Percentiles rank a stretch among this genome's conserved stretches.
These are phyloP conservation scores for Parathielavia hyrcaniae DNA, from an alignment of 495 filamentous ascomycete genomes.

Conservation along the genomic window DNA sequence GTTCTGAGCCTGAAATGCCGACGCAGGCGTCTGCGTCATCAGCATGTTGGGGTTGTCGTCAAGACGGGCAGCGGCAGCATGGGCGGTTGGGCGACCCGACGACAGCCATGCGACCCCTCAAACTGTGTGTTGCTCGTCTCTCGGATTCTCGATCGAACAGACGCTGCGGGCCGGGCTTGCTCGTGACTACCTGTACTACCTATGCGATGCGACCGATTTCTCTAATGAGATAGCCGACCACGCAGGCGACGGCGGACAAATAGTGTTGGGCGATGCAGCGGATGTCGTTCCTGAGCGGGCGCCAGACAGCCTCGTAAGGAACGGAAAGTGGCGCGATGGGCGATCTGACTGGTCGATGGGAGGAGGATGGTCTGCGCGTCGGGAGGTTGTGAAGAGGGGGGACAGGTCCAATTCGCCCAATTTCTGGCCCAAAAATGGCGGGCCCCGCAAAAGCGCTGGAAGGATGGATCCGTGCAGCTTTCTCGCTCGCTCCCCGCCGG, in stretches of 20 bases:
- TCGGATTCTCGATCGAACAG: neutral
- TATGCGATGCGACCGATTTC: neutral
- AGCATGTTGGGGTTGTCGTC: slow-evolving; percentile 41
- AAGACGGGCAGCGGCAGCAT: slow-evolving; percentile 15
- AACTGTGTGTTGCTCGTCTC: neutral
- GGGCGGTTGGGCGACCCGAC: slow-evolving; percentile 2
- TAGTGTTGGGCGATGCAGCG: slow-evolving; percentile 3
- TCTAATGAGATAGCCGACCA: neutral
- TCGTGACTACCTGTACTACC: too few species aligned
- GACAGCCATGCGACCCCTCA: neutral
- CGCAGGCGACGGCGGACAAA: slow-evolving; percentile 4
- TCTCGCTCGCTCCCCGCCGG: slow-evolving; percentile 3
- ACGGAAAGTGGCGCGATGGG: slow-evolving; percentile 24
- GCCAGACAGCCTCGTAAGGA: slow-evolving; percentile 24
- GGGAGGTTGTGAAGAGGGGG: slow-evolving; percentile 21
- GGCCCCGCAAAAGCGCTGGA: slow-evolving; percentile 10
- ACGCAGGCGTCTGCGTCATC: slow-evolving; percentile 47
- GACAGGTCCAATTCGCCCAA: slow-evolving; percentile 32
- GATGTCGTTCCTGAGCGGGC: slow-evolving; percentile 15
- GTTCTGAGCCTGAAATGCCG: slow-evolving; percentile 43
- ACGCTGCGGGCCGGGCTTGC: neutral
- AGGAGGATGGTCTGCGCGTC: slow-evolving; percentile 28
- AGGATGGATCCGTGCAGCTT: slow-evolving; percentile 10
- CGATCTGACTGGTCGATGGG: slow-evolving; percentile 29
- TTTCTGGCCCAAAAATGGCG: slow-evolving; percentile 20